Base-by-base conservation (phyloP, 176 grass and related monocot species). In the Hsuehochloa calcarea region DNA sequence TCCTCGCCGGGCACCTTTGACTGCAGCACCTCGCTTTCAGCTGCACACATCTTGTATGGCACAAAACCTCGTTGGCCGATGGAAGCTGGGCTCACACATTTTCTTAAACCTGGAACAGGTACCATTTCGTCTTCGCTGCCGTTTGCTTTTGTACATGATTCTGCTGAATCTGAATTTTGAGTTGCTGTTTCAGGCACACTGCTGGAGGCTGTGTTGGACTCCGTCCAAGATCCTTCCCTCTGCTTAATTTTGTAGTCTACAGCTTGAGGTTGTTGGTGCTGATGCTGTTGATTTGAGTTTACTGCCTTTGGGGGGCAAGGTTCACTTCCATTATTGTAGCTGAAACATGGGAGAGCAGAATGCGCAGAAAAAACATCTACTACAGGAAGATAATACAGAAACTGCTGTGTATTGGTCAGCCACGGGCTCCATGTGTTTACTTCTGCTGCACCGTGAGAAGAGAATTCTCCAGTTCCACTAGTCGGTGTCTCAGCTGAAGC, bases 31-130 rank as follows among this genome's bases (percentile, higher is more conserved):
- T 81, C 45, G 4, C 65, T 94, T 61, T 91, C 83, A 40, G 52
- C 83, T 10, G 68, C 34, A 10, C 86, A 88, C 70, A 79, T 90
- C 68, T 86, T 89, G 80, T 89, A 96, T 19, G 93, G 91, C 19
- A 94, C 61, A 89, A 94, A 94, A 34, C 93, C 88, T 85, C 74
- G 86, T 5, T 50, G 79, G 50, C 54, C 15, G 74, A 61, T 56
- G 65, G 25, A 88, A 54, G 4, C 49, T 46, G 15, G 25, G 70
- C 11, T 78, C 5, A 47, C 77, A 46, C 3, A 49, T n/a, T 66
- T 84, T 72, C 86, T 84, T 60, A 73, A 78, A 72, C 83, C 81
- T 22, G 31, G 80, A 87, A 66, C 52, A 85, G 65, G 75, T 71
- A 70, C 6, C 41, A 60, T 11, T 62, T 82, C 44, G 0, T 86